Evolutionary conservation across 169 alveolate species (phyloP), one percentile per base, ranked within the genome.

Genomic region (Plasmodium malariae): DNA sequence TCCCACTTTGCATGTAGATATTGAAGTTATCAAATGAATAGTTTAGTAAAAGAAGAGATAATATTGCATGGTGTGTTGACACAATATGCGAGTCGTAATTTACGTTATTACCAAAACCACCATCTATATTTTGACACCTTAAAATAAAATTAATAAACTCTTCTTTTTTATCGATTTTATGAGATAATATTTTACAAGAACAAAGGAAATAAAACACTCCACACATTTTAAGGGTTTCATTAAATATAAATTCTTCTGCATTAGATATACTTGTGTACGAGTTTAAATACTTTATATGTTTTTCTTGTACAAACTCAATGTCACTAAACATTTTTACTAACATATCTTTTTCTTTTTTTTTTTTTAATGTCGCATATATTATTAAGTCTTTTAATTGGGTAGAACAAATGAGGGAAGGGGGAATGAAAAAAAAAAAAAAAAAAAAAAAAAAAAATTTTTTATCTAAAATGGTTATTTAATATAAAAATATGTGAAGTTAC

Each of bases 71-170:
- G 43, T 93, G 96, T 14, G 96, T 93, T 54, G 96, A 91, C 67
- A 93, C 92, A 63, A 93, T 55, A 36, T 90, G 87, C n/a, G 96
- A 93, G 36, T 93, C 92, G 51, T 93, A 92, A 17, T 89, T 92
- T 43, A 91, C 92, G 30, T 90, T 93, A 72, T 90, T 90, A 28
- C 96, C 95, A 63, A 93, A 93, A 30, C 94, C 95, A 21, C 96
- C 96, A 76, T 93, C 94, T 11, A 69, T 40, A 87, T 93, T 93
- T 34, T 71, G 92, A 30, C 94, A 57, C 62, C 55, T 45, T 72
- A 88, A 86, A 73, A 93, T 59, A 24, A 62, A 51, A 28, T 78
- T 40, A 43, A 57, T 68, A n/a, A 88, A 70, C 65, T 63, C 92
- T 19, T 93, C 93, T 72, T 92, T 93, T 14, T 92, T 40, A 4